Evolutionary conservation across 306 rosid species (phyloP), one percentile per base, ranked within the genome.

Genomic region (Inga oerstediana): DNA sequence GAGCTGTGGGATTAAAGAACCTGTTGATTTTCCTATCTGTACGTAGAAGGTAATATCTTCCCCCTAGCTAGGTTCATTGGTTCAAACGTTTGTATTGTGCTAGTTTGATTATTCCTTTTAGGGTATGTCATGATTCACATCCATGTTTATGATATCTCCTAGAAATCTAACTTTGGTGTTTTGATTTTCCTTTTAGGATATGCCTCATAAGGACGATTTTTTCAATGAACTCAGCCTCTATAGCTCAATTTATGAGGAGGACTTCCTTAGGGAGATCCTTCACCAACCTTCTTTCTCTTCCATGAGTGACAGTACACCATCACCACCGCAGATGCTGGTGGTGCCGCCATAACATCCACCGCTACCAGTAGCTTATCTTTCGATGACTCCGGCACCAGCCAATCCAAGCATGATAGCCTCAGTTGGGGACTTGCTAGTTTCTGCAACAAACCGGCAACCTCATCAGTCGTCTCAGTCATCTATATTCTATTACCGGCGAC

Each of bases 241-340:
- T 59, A 84, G 30, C 4, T 41, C 83, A 30, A 10, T 84, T 12
- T 71, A 64, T 13, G 80, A 35, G 34, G 80, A 30, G 16, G 70
- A 72, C 56, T 39, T 84, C 17, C 75, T 79, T 1, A 20, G 14
- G 45, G 80, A 45, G 12, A 45, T 8, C 69, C 79, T 51, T 52
- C 8, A 84, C 22, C 80, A 54, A 14, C 76, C 83, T 62, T 58
- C 48, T 52, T 84, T 84, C 41, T 46, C 65, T 65, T 79, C 79
- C 52, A 79, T 78, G 2, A 59, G 49, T 12, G 70, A 78, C 8
- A 72, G 12, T 27, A 62, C 39, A 4, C 39, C 10, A 16, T 52
- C 22, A 17, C 59, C 59, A 7, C 54, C 19, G 7, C 54, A 49
- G 54, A 49, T 49, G 54, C 19, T 4, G 17, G 52, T 13, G 52